Evolutionary conservation across 768 basidiomycete genomes (phyloP), one percentile per base, ranked within the genome.

Genomic region (Boletus barrowsii): DNA sequence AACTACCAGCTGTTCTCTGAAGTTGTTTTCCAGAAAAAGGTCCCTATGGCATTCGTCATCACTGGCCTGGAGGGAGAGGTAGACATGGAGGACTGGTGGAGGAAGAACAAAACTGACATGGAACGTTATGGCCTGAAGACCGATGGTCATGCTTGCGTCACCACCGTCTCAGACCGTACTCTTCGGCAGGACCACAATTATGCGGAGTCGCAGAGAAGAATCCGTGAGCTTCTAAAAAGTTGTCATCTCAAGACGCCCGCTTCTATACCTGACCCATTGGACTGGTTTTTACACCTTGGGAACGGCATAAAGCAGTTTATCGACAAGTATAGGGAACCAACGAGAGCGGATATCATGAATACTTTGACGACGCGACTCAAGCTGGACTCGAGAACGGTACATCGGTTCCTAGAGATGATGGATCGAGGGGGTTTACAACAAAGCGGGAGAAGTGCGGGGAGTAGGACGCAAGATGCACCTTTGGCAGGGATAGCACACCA

Each of bases 1-100:
- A 76, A 75, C 47, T 76, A 73, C 58, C 53, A 56, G 30, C 45
- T 75, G 13, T 74, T 75, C 54, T 50, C 61, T 39, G 67, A 76
- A 33, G 62, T 72, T n/a, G 62, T 76, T 15, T 76, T 73, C 52
- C 60, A 58, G 13, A 47, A 54, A 26, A 33, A 58, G 17, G 76
- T 76, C 5, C 74, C 75, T 1, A 63, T 71, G 6, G 63, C 70
- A 0, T 51, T 77, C 10, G 68, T 71, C 5, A 57, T 74, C 40
- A 76, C 73, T 2, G 68, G 72, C 18, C 64, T 49, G 5, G 47
- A 49, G 18, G 35, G 47, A 11, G 37, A 49, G 35, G 10, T 4
- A 14, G 10, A n/a, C 13, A 49, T 49, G 47, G 37, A 49, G 37
- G 26, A 40, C 24, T 49, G 47, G 37, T 40, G 39, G 47, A 26